Evolutionary conservation across 371 early-diverging fungal species (phyloP).

Genomic region (Dinochytrium kinnereticum): DNA sequence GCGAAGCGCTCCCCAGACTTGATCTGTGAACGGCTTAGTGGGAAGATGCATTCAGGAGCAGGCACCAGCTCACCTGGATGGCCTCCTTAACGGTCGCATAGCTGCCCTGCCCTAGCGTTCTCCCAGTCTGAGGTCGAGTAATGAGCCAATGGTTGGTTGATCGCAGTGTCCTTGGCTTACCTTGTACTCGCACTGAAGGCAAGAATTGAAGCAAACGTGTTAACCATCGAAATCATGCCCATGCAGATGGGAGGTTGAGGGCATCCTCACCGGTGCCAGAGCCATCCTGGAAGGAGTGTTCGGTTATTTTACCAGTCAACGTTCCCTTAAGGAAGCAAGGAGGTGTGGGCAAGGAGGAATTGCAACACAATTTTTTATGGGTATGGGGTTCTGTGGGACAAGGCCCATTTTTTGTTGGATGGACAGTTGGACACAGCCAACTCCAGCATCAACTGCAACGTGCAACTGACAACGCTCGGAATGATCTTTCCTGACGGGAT

Average conservation of each 20-base stretch:
- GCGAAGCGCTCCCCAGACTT: slow-evolving; percentile 86
- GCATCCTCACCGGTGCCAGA: background rate
- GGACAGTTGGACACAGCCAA: too few relatives aligned
- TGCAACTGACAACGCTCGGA: too few relatives aligned
- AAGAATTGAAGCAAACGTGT: background rate
- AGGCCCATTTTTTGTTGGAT: too few relatives aligned
- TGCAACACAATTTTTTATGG: too few relatives aligned
- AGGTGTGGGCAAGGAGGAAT: too few relatives aligned
- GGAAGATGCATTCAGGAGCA: background rate
- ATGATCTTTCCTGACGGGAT: too few relatives aligned
- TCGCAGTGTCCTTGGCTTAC: too few relatives aligned
- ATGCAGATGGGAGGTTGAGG: background rate
- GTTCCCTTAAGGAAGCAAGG: too few relatives aligned
- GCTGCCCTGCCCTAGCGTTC: slow-evolving; percentile 64
- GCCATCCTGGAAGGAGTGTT: too few relatives aligned
- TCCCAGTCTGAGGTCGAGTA: slow-evolving; percentile 49
- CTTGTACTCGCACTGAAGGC: slow-evolving; percentile 5
- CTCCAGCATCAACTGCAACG: too few relatives aligned
- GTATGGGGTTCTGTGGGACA: too few relatives aligned
- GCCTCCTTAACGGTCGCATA: slow-evolving; percentile 73
- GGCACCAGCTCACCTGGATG: slow-evolving; percentile 44
- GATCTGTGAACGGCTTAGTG: slow-evolving; percentile 53
- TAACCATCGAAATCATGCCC: background rate
- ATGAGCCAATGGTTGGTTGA: background rate
- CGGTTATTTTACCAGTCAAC: too few relatives aligned